Conservation (phyloP, 192 early-diverging fungal species). For the Gigaspora rosea region DNA sequence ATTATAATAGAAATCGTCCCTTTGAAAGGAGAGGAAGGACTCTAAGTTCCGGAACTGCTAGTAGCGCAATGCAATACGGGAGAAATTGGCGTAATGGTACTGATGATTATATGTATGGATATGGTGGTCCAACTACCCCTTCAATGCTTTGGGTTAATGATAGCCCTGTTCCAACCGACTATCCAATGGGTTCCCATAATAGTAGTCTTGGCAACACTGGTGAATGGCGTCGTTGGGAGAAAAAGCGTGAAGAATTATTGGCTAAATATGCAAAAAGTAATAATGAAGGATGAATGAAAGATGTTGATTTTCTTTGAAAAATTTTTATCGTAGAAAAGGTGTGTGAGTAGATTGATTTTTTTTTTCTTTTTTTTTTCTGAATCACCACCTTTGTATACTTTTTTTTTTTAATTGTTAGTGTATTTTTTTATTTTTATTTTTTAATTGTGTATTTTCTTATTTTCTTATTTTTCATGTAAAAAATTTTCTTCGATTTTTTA, state of each 20-base stretch:
- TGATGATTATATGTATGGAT: slow-evolving; percentile 35
- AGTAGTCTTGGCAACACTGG: neutral
- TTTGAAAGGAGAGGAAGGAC: slow-evolving; percentile 30
- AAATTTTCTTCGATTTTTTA: no score
- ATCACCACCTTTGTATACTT: no score
- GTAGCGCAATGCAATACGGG: slow-evolving; percentile 2
- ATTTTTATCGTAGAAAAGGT: no score
- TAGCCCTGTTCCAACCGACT: slow-evolving; percentile 17
- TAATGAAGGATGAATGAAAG: neutral
- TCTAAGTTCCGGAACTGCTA: slow-evolving; percentile 19
- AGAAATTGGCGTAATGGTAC: slow-evolving; percentile 25
- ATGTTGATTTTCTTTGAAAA: neutral
- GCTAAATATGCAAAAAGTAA: slow-evolving; percentile 33
- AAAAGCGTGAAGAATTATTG: slow-evolving; percentile 34
- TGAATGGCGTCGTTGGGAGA: slow-evolving; percentile 33
- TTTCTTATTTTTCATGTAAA: no score
- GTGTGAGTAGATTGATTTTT: no score
- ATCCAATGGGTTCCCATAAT: slow-evolving; percentile 17
- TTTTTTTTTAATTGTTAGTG: no score
- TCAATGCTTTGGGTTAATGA: slow-evolving; percentile 26
- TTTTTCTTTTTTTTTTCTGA: no score
- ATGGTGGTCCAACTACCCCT: slow-evolving; percentile 6
- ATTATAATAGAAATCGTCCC: slow-evolving; percentile 34
- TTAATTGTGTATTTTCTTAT: no score
- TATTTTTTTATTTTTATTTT: no score